phyloP scores from a whole-genome alignment of 2,329 filamentous ascomycete genomes.

The Trichothecium roseum region DNA sequence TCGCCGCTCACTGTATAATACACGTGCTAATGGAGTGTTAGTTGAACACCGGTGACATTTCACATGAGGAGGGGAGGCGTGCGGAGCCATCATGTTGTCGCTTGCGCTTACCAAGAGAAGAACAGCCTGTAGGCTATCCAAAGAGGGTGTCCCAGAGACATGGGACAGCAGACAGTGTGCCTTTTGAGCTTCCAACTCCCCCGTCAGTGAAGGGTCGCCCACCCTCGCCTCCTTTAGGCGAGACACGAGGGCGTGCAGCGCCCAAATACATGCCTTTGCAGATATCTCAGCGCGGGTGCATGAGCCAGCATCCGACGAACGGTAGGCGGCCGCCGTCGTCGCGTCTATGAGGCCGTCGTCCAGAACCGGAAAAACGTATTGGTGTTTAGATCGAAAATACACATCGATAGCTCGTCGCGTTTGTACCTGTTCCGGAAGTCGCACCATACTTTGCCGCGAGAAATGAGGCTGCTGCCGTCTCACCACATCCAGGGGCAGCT shows the following conservation, averaged over 20 bases:
- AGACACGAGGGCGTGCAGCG: slow-evolving; percentile 20
- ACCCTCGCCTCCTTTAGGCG: not conserved
- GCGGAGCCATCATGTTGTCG: too few species aligned
- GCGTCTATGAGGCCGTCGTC: slow-evolving; percentile 34
- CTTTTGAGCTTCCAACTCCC: slow-evolving; percentile 16
- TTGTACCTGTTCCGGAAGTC: not conserved
- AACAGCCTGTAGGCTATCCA: slow-evolving; percentile 32
- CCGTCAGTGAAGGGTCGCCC: slow-evolving; percentile 12
- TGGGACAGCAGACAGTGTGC: slow-evolving; percentile 31
- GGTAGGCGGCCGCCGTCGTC: slow-evolving; percentile 34
- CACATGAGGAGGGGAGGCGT: too few species aligned
- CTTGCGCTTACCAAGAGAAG: slow-evolving; percentile 39
- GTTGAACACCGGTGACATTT: too few species aligned
- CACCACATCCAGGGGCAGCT: too few species aligned
- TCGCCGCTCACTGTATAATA: slow-evolving; percentile 35
- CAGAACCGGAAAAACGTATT: slow-evolving; percentile 36
- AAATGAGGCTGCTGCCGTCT: not conserved
- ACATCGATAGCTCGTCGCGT: too few species aligned
- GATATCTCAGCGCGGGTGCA: slow-evolving; percentile 17
- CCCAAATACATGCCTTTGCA: slow-evolving; percentile 35
- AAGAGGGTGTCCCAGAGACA: slow-evolving; percentile 28
- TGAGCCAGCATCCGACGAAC: slow-evolving; percentile 7
- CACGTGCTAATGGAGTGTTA: slow-evolving; percentile 18
- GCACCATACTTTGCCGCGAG: not conserved
- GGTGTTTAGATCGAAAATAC: slow-evolving; percentile 22